Evolutionary conservation across 768 basidiomycete genomes (phyloP), one percentile per base, ranked within the genome.

Genomic region (Lenzites betulinus): DNA sequence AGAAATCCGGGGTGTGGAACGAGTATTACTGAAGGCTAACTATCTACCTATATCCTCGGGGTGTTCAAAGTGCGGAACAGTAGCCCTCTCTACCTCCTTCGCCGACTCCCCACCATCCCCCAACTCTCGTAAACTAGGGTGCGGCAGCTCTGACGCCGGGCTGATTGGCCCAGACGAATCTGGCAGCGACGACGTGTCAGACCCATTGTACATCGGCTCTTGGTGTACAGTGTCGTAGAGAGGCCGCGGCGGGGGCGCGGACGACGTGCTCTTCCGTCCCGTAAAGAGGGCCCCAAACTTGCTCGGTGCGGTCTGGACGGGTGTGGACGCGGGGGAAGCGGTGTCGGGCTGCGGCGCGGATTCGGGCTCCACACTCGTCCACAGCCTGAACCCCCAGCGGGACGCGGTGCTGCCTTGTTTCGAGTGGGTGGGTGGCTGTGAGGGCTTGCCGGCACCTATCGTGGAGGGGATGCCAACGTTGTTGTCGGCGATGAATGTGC

Each of bases 401-500:
- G 77, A 75, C n/a, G 59, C 63, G 15, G 54, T 58, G 16, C 51
- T 61, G 58, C 67, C 68, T 67, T 67, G 52, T 42, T 62, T 54
- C 54, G 52, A 59, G 20, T 43, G 54, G 26, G 67, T 46, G 28
- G 60, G 36, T 7, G 35, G 48, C n/a, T 56, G 36, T 3, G 67
- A 39, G 42, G 69, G 64, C 51, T 63, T 66, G 18, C 46, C 59
- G 20, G 41, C 60, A 13, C 39, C 42, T 42, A 56, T 62, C 18
- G 69, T 36, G 15, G 71, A 46, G 2, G 66, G 66, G 47, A 70
- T 73, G 9, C 89, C 89, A 50, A 90, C 78, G 58, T 85, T 84
- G 70, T 88, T 85, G 64, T 91, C 86, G 22, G 83, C 84, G 64
- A 93, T 92, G 70, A 90, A 98, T 58, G 86, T 88, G 38, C 94